A percentile compares a stretch with the other conserved stretches of the same genome.
These are phyloP conservation scores for Knoxia roxburghii DNA, from an alignment of 257 asterid species.

Conservation along the genomic window DNA sequence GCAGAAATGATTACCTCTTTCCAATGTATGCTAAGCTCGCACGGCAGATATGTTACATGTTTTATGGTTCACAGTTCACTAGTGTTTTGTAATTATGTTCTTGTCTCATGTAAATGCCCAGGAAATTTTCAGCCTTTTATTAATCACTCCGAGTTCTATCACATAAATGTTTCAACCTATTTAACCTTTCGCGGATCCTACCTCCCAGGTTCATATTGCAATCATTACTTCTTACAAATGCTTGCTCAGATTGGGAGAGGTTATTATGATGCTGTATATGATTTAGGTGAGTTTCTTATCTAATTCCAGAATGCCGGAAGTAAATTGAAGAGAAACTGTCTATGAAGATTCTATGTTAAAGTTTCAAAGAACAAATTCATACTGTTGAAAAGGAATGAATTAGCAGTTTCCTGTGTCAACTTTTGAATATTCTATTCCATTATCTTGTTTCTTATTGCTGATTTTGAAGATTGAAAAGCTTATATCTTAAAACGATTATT, in stretches of 20 bases:
- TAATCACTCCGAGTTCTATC: neutral
- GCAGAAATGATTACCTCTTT: neutral
- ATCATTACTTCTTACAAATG: conserved; percentile 86
- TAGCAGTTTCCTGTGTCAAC: too few species aligned
- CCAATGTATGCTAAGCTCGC: neutral
- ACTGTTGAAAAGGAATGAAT: too few species aligned
- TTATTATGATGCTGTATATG: conserved; percentile 65
- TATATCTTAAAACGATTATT: too few species aligned
- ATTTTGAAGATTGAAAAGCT: too few species aligned
- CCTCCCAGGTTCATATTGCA: conserved; percentile 61
- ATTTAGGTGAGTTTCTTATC: conserved; percentile 46
- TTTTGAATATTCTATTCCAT: too few species aligned
- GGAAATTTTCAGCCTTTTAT: neutral
- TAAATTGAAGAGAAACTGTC: neutral
- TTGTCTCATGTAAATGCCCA: neutral
- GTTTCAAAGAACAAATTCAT: too few species aligned
- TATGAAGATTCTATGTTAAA: too few species aligned
- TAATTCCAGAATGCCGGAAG: neutral
- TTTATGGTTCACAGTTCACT: neutral
- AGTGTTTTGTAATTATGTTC: neutral
- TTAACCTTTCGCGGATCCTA: neutral
- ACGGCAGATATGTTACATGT: neutral
- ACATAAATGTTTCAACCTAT: conserved; percentile 3
- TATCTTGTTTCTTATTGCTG: too few species aligned
- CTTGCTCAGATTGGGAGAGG: conserved; percentile 88